Evolutionary conservation across 192 early-diverging fungal species (phyloP), one percentile per base, ranked within the genome.

Genomic region (Coemansia guatemalensis): DNA sequence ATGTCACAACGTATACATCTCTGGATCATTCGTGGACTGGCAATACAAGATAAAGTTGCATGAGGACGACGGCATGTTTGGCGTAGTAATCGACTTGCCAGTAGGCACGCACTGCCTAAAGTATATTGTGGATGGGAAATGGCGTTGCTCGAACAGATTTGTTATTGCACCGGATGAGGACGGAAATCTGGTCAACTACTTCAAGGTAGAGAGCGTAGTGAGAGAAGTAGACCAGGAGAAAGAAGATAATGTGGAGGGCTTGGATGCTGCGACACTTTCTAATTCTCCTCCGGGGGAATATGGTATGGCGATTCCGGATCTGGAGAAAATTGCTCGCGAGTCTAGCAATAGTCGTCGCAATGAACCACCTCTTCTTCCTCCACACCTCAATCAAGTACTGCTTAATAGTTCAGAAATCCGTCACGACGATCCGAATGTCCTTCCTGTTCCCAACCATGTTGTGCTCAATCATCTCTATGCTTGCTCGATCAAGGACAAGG

Each of bases 121-220:
- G 79, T 99, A 95, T 65, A 97, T 99, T 73, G 95, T 99, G 6
- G 95, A 99, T 70, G 94, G 95, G 65, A 94, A 97, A 64, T 99
- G 97, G 97, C 93, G 93, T 58, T 97, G 95, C 59, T 93, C 90
- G 1, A 92, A 92, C 53, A 89, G 95, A 55, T 77, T 97, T 49
- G 88, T 93, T 53, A 91, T 92, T 47, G 94, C 93, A 1, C 91
- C 92, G 0, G 97, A 99, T 65, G 86, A 91, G 4, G 93, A 97
- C 65, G 97, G 97, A 49, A 97, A 97, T 63, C 69, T 97, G 23
- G 95, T 99, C 56, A 99, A 99, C 69, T 96, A 92, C 71, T 71
- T 99, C 30, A 91, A 95, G 70, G 92, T 97, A 1, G 93, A 91
- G 47, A 86, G 90, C 59, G 82, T 83, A 24, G 60, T 68, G 20